phyloP scores from a whole-genome alignment of 2,329 filamentous ascomycete species.

The Lecanoromycetidae sp. region DNA sequence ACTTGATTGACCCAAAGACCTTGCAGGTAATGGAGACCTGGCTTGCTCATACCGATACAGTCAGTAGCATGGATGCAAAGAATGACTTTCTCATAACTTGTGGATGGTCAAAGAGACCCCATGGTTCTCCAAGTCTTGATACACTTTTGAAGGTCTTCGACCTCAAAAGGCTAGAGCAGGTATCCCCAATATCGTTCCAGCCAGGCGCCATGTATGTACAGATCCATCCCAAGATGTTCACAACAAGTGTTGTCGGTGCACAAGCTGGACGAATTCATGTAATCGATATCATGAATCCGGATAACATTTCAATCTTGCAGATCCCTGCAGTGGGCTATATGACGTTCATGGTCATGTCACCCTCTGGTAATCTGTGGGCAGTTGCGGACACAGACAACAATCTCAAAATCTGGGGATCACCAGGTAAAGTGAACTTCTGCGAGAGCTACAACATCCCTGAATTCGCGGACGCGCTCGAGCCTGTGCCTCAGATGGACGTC shows the following conservation, averaged over 20 bases:
- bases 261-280: slow-evolving; percentile 90
- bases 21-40: slow-evolving; percentile 74
- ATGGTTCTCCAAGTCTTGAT: slow-evolving; percentile 66
- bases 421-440: slow-evolving; percentile 72
- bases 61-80: slow-evolving; percentile 95
- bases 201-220: slow-evolving; percentile 87
- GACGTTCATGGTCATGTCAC: slow-evolving; percentile 71
- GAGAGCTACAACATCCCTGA: slow-evolving; percentile 68
- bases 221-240: slow-evolving; percentile 92
- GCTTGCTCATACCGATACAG: slow-evolving; percentile 76
- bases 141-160: slow-evolving; percentile 93
- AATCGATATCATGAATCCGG: slow-evolving; percentile 88
- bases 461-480: slow-evolving; percentile 55
- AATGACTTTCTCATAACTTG: slow-evolving; percentile 93
- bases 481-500: slow-evolving; percentile 53
- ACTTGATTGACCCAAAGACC: slow-evolving; percentile 70
- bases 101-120: slow-evolving; percentile 75
- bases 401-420: slow-evolving; percentile 81
- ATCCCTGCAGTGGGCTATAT: slow-evolving; percentile 52
- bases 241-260: slow-evolving; percentile 86
- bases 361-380: slow-evolving; percentile 74
- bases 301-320: slow-evolving; percentile 73
- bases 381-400: slow-evolving; percentile 67
- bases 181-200: slow-evolving; percentile 84
- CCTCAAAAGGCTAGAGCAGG: slow-evolving; percentile 74